Evolutionary conservation across 2,329 filamentous ascomycete genomes (phyloP).

Genomic region (Myriosclerotinia scirpicola): DNA sequence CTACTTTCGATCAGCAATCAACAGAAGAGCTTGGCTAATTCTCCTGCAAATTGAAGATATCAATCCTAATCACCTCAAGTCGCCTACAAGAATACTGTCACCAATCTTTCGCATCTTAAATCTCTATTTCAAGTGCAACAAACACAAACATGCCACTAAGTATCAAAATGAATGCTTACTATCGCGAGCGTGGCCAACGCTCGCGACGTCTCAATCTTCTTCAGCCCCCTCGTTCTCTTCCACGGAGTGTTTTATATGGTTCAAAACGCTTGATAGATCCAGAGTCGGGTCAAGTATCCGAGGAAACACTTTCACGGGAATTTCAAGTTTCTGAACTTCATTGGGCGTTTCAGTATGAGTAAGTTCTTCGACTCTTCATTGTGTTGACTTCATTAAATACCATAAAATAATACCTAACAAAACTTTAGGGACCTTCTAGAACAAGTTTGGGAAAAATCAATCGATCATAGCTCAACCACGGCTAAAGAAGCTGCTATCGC

Average conservation of each 20-base stretch:
- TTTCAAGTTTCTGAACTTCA: neutral
- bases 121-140: neutral
- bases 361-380: neutral
- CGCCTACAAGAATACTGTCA: neutral
- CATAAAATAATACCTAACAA: neutral
- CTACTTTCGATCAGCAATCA: too few relatives aligned
- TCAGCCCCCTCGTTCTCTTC: neutral
- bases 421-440: constrained; percentile 1
- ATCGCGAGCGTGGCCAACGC: neutral
- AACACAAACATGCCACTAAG: neutral
- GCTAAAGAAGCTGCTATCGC: too few relatives aligned
- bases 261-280: constrained; percentile 1
- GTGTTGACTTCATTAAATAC: neutral
- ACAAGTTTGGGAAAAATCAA: neutral
- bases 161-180: constrained; percentile 4
- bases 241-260: neutral
- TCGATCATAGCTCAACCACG: too few relatives aligned
- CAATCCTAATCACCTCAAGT: neutral
- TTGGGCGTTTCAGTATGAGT: constrained; percentile 8
- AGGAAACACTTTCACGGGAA: constrained; percentile 7
- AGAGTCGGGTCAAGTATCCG: neutral
- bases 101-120: neutral
- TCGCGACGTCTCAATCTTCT: neutral
- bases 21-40: too few relatives aligned
- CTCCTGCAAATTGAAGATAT: neutral